Evolutionary conservation across 1,284 basidiomycete species (phyloP), one percentile per base, ranked within the genome.

Genomic region (Polyporus tsugae): DNA sequence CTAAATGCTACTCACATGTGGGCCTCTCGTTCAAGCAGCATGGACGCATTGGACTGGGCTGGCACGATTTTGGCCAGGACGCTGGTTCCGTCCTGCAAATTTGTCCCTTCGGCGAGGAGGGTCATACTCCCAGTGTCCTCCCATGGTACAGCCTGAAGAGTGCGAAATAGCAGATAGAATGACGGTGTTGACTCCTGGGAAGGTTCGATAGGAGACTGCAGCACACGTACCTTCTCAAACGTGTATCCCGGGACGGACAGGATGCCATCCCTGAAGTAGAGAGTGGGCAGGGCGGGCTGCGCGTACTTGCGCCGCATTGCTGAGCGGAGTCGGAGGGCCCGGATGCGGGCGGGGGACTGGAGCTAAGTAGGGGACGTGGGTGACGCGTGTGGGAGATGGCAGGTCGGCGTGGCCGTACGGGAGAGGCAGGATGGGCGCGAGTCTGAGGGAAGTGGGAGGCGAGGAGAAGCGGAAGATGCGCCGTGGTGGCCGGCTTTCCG

Each of bases 61-160:
- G 87, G 86, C 6, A 89, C 90, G 73, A 92, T 89, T 80, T 92
- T 92, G 1, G 91, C 91, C 36, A 92, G 79, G 2, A 91, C 87
- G 68, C 83, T 85, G 5, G 88, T 88, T 38, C 89, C 86, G 76
- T 91, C 90, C 80, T 91, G 91, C 70, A 92, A 79, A 71, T 86
- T 90, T 70, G 83, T 88, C 36, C 91, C 91, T 76, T 91, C 89
- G 0, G 89, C 87, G 57, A 92, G 79, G 52, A 86, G 78, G 1
- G 91, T 91, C 83, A 89, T 85, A 72, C 89, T 89, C 62, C 90
- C 90, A 0, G 90, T 91, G 75, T 92, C 90, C 66, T 88, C 84
- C 90, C 90, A 92, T 80, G 81, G 83, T 46, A 80, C 75, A 25
- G 88, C 89, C 90, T 91, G 64, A 1, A 17, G 25, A 39, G 17